phyloP scores from a whole-genome alignment of 768 basidiomycete species.

The Pleurotus cornucopiae region DNA sequence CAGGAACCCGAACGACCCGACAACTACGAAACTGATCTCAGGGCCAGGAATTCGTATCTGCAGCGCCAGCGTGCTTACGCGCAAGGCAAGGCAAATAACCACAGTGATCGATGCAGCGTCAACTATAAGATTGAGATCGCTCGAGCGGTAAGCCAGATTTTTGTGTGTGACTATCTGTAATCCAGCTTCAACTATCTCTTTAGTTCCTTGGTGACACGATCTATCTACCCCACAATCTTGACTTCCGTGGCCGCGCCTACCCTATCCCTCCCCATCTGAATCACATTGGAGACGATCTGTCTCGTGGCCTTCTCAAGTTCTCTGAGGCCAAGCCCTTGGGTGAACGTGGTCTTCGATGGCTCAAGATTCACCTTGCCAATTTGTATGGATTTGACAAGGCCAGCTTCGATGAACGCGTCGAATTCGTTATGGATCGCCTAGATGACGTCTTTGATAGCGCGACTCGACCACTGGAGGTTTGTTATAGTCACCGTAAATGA shows the following conservation, averaged over 20 bases:
- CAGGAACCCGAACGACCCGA: constrained; percentile 59
- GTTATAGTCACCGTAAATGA: constrained; percentile 16
- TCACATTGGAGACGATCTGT: constrained; percentile 93
- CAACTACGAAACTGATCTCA: constrained; percentile 43
- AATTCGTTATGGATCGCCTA: constrained; percentile 68
- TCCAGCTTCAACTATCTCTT: constrained; percentile 3
- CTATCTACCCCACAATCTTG: constrained; percentile 93
- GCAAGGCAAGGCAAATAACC: constrained; percentile 71
- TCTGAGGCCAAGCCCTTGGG: constrained; percentile 78
- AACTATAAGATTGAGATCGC: constrained; percentile 99
- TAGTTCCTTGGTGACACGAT: constrained; percentile 86
- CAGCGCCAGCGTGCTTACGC: constrained; percentile 50
- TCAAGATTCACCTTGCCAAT: constrained; percentile 94
- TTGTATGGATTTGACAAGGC: constrained; percentile 93
- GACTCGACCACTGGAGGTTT: constrained; percentile 68
- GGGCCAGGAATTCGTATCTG: constrained; percentile 49
- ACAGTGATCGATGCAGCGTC: constrained; percentile 87
- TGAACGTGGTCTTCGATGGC: constrained; percentile 82
- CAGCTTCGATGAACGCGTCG: constrained; percentile 87
- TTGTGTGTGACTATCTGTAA: background rate
- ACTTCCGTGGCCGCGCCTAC: constrained; percentile 97
- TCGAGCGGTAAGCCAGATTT: constrained; percentile 57
- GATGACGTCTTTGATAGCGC: constrained; percentile 83
- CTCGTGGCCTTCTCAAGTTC: constrained; percentile 82
- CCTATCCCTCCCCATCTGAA: constrained; percentile 94